phyloP scores from a whole-genome alignment of 306 rosid species.

The Vigna radiata region DNA sequence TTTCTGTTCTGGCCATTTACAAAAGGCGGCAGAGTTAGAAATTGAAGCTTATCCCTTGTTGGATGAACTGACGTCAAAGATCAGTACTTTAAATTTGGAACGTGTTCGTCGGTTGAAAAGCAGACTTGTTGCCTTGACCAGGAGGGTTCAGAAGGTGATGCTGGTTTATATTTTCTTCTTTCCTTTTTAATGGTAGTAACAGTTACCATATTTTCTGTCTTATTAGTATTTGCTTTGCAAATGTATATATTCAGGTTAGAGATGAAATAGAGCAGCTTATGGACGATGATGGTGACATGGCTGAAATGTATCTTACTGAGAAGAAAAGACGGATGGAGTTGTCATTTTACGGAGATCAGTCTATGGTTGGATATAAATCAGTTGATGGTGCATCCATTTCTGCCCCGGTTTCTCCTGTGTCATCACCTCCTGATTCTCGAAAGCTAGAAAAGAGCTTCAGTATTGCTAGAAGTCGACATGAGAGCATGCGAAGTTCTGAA shows the following conservation, averaged over 20 bases:
- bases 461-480: constrained; percentile 95
- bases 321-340: constrained; percentile 91
- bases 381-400: constrained; percentile 82
- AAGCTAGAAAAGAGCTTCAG: constrained; percentile 89
- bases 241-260: constrained; percentile 74
- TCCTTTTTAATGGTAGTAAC: constrained; percentile 31
- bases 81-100: constrained; percentile 97
- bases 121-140: constrained; percentile 95
- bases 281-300: constrained; percentile 99
- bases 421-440: constrained; percentile 88
- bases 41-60: constrained; percentile 94
- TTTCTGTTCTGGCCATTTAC: constrained; percentile 43
- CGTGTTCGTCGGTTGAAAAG: constrained; percentile 98
- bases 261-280: constrained; percentile 99
- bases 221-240: constrained; percentile 32
- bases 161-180: constrained; percentile 41
- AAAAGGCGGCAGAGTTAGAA: constrained; percentile 96
- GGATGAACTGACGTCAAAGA: constrained; percentile 95
- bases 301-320: constrained; percentile 98
- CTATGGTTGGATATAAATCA: constrained; percentile 77
- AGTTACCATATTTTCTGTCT: constrained; percentile 18
- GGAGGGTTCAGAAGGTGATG: constrained; percentile 97
- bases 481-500: constrained; percentile 88
- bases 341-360: constrained; percentile 84
- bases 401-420: constrained; percentile 97